These are phyloP conservation scores for Acorus gramineus DNA, from an alignment of 106 monocot genomes.

Conservation along the genomic window DNA sequence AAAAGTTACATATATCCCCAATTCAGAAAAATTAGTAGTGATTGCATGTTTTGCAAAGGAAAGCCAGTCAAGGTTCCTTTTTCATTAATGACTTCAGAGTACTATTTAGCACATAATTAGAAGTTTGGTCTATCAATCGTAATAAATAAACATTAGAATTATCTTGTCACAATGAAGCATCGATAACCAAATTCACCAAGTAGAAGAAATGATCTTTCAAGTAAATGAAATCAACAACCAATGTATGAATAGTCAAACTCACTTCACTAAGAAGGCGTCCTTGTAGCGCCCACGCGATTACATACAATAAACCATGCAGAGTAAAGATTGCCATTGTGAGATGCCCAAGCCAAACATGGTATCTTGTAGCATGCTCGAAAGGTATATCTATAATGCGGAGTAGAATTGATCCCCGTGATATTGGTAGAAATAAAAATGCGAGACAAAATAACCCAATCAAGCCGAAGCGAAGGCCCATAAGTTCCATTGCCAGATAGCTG, in stretches of 20 bases:
- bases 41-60: too few species aligned
- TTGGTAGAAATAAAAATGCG: slow-evolving; percentile 64
- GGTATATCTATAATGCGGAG: slow-evolving; percentile 89
- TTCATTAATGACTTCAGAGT: too few species aligned
- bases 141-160: too few species aligned
- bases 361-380: slow-evolving; percentile 94
- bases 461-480: slow-evolving; percentile 44
- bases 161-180: too few species aligned
- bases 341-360: slow-evolving; percentile 97
- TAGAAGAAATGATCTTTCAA: too few species aligned
- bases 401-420: slow-evolving; percentile 85
- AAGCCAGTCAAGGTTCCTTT: too few species aligned
- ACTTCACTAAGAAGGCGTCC: slow-evolving; percentile 39
- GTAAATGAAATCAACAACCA: too few species aligned
- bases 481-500: slow-evolving; percentile 41
- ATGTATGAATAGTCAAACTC: slow-evolving; percentile 4
- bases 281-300: slow-evolving; percentile 44
- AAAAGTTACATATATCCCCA: too few species aligned
- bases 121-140: too few species aligned
- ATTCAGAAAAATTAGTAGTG: too few species aligned
- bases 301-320: slow-evolving; percentile 54
- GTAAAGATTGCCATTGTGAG: slow-evolving; percentile 85
- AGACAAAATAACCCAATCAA: slow-evolving; percentile 66
- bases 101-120: too few species aligned
- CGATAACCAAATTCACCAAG: too few species aligned